Evolutionary conservation across 306 rosid species (phyloP).

Genomic region (Vigna radiata): DNA sequence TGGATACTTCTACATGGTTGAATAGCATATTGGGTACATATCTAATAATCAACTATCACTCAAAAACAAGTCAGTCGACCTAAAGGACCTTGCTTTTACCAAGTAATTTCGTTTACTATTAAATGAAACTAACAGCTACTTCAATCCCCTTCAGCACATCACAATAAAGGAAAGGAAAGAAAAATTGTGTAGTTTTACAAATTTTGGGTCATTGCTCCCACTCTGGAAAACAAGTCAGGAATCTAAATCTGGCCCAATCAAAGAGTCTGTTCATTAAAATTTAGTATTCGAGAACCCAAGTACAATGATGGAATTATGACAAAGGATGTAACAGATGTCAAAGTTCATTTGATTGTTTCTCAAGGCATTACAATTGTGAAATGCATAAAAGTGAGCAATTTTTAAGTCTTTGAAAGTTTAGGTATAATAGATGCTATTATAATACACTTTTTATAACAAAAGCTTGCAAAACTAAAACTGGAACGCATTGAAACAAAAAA

Average conservation of each 20-base stretch:
- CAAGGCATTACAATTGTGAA: background rate
- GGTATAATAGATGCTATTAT: background rate
- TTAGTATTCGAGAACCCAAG: background rate
- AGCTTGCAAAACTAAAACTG: background rate
- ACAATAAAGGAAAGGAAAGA: background rate
- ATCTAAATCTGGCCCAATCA: background rate
- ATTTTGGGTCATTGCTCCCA: background rate
- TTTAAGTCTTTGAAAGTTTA: background rate
- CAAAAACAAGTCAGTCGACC: too few relatives aligned
- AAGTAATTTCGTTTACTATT: background rate
- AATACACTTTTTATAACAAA: background rate
- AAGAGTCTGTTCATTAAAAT: background rate
- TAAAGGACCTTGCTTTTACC: too few relatives aligned
- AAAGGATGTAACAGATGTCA: slow-evolving; percentile 21
- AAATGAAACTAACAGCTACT: background rate
- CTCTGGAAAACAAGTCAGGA: background rate
- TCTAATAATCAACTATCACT: too few relatives aligned
- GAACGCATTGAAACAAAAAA: slow-evolving; percentile 6
- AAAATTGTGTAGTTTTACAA: background rate
- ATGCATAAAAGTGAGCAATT: background rate
- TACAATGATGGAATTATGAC: background rate
- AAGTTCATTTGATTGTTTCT: background rate
- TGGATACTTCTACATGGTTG: too few relatives aligned
- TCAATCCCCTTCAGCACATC: background rate
- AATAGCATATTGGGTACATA: too few relatives aligned